Percentiles rank a stretch among this genome's conserved stretches.
phyloP scores from a whole-genome alignment of 352 stramenopile genomes.

The Globisporangium yorkense region DNA sequence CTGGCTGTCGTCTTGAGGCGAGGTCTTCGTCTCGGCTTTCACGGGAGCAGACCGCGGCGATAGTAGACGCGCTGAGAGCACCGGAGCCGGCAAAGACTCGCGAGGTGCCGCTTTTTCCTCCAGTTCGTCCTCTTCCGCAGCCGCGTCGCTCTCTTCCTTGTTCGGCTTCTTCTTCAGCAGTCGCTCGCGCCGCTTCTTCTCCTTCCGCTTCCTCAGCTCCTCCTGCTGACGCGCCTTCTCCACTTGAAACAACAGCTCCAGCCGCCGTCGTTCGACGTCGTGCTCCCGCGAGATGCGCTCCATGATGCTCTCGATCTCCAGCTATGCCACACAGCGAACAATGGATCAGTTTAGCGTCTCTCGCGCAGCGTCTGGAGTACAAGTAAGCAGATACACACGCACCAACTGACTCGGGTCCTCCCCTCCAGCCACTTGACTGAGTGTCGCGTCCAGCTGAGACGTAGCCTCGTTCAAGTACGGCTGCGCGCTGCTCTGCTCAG shows the following conservation, averaged over 20 bases:
- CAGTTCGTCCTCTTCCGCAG: neutral
- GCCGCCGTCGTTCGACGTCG: conserved; percentile 47
- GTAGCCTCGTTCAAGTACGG: conserved; percentile 19
- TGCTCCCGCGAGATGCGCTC: conserved; percentile 63
- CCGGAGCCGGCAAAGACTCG: conserved; percentile 11
- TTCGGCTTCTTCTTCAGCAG: conserved; percentile 29
- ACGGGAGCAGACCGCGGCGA: neutral
- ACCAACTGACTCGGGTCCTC: conserved; percentile 12
- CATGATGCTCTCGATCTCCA: conserved; percentile 54
- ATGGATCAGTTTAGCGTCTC: conserved; percentile 2
- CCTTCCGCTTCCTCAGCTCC: conserved; percentile 55
- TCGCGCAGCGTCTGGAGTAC: neutral
- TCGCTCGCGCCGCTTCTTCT: conserved; percentile 52
- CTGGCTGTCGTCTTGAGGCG: neutral
- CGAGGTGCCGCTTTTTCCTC: neutral
- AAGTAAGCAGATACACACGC: neutral
- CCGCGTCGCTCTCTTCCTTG: neutral
- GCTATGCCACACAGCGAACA: conserved; percentile 9
- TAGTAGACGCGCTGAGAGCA: conserved; percentile 9
- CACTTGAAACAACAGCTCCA: conserved; percentile 60
- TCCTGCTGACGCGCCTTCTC: conserved; percentile 68
- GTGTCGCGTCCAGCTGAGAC: conserved; percentile 24
- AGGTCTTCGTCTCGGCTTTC: conserved; percentile 24
- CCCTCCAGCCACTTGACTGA: conserved; percentile 10
- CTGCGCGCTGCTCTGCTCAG: neutral